phyloP scores from a whole-genome alignment of 1,284 basidiomycete genomes.

The Ustilago bromivora region DNA sequence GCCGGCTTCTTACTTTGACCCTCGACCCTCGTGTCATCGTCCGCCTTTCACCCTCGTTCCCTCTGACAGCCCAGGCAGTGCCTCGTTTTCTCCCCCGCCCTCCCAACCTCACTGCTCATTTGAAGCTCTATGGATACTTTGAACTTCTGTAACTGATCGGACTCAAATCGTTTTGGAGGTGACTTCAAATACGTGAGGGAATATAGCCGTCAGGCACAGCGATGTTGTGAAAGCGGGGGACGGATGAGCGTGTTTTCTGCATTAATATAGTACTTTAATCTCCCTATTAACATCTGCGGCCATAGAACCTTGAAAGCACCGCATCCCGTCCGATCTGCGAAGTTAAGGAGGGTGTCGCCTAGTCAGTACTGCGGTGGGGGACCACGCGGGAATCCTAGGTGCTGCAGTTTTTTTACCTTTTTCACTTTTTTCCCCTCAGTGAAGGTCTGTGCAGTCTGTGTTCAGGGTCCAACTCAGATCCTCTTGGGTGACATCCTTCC shows the following conservation, averaged over 20 bases:
- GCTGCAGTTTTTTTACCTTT: constrained; percentile 74
- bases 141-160: too few relatives aligned
- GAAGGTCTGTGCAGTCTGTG: constrained; percentile 2
- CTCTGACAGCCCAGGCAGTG: neutral
- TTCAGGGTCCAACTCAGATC: constrained; percentile 6
- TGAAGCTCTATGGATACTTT: neutral
- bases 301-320: constrained; percentile 83
- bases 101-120: neutral
- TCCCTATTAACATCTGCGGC: constrained; percentile 74
- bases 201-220: neutral
- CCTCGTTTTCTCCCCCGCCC: too few relatives aligned
- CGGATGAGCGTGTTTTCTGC: too few relatives aligned
- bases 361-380: constrained; percentile 86
- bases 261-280: neutral
- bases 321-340: constrained; percentile 84
- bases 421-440: neutral
- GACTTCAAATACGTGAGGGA: neutral
- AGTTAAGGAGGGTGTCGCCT: constrained; percentile 82
- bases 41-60: neutral
- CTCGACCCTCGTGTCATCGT: constrained; percentile 3
- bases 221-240: neutral
- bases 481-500: neutral
- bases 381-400: constrained; percentile 84
- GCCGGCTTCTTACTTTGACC: constrained; percentile 7
- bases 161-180: neutral